Percentiles rank a stretch among this genome's conserved stretches.
phyloP scores from a whole-genome alignment of 2,329 filamentous ascomycete species.

The Triangularia verruculosa region DNA sequence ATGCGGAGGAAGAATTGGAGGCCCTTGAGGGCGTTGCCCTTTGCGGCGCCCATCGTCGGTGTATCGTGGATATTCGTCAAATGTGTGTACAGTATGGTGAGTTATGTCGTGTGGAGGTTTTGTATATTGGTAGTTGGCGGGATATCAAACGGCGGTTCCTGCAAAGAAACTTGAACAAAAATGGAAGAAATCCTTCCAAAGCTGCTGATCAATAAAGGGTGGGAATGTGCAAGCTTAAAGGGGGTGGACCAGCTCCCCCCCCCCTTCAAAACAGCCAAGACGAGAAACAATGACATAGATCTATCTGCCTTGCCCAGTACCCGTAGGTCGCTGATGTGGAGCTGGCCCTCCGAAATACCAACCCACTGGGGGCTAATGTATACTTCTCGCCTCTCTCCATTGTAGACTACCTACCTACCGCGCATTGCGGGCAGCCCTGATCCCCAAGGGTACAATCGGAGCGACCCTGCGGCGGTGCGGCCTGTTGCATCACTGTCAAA shows the following conservation, averaged over 20 bases:
- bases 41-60: background rate
- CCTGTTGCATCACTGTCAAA: background rate
- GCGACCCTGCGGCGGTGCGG: background rate
- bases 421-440: background rate
- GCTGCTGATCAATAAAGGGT: background rate
- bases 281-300: background rate
- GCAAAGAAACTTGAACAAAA: background rate
- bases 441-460: background rate
- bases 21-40: slow-evolving; percentile 62
- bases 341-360: background rate
- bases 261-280: background rate
- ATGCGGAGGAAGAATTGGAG: slow-evolving; percentile 69
- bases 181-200: background rate
- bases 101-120: too few relatives aligned
- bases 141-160: background rate
- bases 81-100: too few relatives aligned
- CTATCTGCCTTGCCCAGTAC: background rate
- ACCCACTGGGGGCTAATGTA: background rate
- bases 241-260: background rate
- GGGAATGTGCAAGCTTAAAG: background rate
- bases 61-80: too few relatives aligned
- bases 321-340: background rate
- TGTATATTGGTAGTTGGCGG: background rate
- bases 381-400: background rate
- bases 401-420: too few relatives aligned